These are phyloP conservation scores for Prunella vulgaris DNA, from an alignment of 257 asterid genomes.

Conservation along the genomic window DNA sequence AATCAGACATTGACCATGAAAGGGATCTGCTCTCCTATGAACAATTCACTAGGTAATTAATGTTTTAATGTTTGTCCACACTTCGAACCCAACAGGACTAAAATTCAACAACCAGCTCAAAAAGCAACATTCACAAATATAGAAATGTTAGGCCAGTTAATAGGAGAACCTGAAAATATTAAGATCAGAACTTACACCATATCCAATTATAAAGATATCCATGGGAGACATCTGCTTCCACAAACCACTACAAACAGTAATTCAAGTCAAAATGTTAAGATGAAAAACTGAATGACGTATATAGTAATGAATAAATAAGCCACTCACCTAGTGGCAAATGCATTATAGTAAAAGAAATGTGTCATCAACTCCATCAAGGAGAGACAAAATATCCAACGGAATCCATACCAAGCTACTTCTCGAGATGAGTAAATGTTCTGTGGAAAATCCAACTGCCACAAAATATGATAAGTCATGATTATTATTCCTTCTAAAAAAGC, in stretches of 20 bases:
- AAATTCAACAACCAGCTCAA: conserved; percentile 6
- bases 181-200: conserved; percentile 66
- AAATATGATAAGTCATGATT: conserved; percentile 18
- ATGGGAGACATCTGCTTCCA: conserved; percentile 84
- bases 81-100: not conserved
- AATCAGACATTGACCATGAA: not conserved
- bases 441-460: conserved; percentile 71
- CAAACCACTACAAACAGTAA: conserved; percentile 53
- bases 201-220: conserved; percentile 89
- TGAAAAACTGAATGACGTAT: conserved; percentile 9
- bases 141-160: not conserved
- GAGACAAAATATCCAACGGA: conserved; percentile 74
- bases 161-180: conserved; percentile 5
- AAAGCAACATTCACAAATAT: conserved; percentile 19
- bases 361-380: conserved; percentile 82
- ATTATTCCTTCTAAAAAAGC: not conserved
- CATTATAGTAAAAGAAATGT: conserved; percentile 80
- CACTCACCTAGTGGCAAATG: conserved; percentile 83
- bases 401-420: conserved; percentile 72
- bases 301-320: conserved; percentile 20
- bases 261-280: conserved; percentile 14
- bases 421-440: conserved; percentile 54
- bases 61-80: conserved; percentile 6
- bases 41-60: not conserved
- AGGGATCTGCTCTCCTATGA: not conserved